phyloP scores from a whole-genome alignment of 2,329 filamentous ascomycete genomes.

The Pseudogymnoascus sp. region DNA sequence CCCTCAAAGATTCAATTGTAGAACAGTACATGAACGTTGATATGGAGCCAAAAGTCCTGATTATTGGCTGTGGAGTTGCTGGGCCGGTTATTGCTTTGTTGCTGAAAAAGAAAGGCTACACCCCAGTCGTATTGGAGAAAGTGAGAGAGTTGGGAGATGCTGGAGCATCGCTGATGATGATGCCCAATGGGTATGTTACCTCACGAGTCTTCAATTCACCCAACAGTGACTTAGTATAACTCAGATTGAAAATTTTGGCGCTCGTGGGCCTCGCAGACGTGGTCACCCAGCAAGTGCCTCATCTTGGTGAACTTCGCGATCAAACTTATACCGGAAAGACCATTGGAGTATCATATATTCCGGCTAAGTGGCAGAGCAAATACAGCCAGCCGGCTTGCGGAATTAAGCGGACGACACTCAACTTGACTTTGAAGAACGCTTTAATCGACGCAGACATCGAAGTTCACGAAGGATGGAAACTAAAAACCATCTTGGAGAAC shows the following conservation, averaged over 20 bases:
- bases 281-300: slow-evolving; percentile 9
- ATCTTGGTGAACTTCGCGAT: slow-evolving; percentile 18
- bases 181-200: slow-evolving; percentile 19
- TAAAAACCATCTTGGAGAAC: slow-evolving; percentile 19
- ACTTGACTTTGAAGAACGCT: slow-evolving; percentile 16
- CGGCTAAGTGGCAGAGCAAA: slow-evolving; percentile 16
- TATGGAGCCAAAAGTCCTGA: not conserved
- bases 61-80: not conserved
- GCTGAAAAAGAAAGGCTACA: slow-evolving; percentile 21
- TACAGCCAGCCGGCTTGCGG: slow-evolving; percentile 22
- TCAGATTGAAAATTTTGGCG: slow-evolving; percentile 20
- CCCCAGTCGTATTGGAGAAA: slow-evolving; percentile 25
- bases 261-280: slow-evolving; percentile 16
- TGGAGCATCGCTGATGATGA: slow-evolving; percentile 24
- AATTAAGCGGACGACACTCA: slow-evolving; percentile 20
- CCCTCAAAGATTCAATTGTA: not conserved
- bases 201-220: not conserved
- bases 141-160: slow-evolving; percentile 20
- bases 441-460: slow-evolving; percentile 19
- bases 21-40: not conserved
- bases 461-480: slow-evolving; percentile 23
- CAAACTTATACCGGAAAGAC: slow-evolving; percentile 16
- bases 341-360: slow-evolving; percentile 19
- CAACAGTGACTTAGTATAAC: not conserved
- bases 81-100: not conserved